phyloP scores from a whole-genome alignment of 306 rosid species.

The Amphicarpaea edgeworthii region DNA sequence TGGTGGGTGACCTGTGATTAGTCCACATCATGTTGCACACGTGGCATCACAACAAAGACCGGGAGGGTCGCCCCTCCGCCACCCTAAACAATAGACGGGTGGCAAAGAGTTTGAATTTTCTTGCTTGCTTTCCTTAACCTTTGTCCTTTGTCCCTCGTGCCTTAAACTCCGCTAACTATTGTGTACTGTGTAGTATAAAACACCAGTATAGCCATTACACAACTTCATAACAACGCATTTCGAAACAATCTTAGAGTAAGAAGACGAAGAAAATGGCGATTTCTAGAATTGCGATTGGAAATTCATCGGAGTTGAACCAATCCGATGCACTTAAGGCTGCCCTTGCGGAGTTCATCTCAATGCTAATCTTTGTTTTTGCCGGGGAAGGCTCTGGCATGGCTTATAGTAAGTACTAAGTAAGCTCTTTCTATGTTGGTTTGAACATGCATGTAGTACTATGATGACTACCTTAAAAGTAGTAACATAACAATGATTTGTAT shows the following conservation, averaged over 20 bases:
- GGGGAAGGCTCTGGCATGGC: constrained; percentile 79
- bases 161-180: not conserved
- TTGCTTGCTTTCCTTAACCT: too few relatives aligned
- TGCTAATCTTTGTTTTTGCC: constrained; percentile 77
- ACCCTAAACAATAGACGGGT: constrained; percentile 3
- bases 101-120: constrained; percentile 45
- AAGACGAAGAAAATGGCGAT: constrained; percentile 56
- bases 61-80: constrained; percentile 49
- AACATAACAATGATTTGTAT: too few relatives aligned
- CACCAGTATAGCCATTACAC: constrained; percentile 1
- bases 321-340: constrained; percentile 64
- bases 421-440: constrained; percentile 15
- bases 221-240: not conserved
- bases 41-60: constrained; percentile 51
- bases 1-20: constrained; percentile 46
- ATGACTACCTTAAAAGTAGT: too few relatives aligned
- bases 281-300: constrained; percentile 62
- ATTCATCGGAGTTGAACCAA: constrained; percentile 52
- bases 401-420: constrained; percentile 65
- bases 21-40: constrained; percentile 49
- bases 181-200: constrained; percentile 31
- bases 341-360: constrained; percentile 75
- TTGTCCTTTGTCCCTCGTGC: not conserved
- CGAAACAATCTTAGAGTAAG: not conserved
- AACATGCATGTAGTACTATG: not conserved